Base-by-base conservation (phyloP, 202 grass and related monocot species). In the Schoenoplectus tabernaemontani region DNA sequence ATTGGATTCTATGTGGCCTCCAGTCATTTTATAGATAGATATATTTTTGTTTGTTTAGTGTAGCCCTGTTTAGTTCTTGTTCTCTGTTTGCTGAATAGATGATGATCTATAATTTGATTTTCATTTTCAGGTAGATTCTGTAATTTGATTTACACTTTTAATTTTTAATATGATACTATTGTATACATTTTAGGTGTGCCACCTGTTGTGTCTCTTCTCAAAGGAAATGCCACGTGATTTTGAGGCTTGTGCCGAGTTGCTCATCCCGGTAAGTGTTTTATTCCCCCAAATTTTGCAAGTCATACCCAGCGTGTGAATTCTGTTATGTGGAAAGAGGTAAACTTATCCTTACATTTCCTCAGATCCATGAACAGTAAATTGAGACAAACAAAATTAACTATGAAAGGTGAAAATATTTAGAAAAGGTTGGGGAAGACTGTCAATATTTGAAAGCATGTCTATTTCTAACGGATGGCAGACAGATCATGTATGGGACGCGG, bases 231-330 rank as follows among this genome's bases (percentile, higher is more conserved):
- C 85, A 48, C 87, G 91, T 19, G 89, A 90, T 54, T 93, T 97
- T 51, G 94, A 97, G 80, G 76, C 86, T 76, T 97, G 83, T 54
- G 91, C 94, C 64, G 94, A 97, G 73, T 84, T 88, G 24, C 82
- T 93, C 75, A 92, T 97, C 85, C 94, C 91, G 62, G 94, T 97
- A 84, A 61, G 57, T 53, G 83, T 67, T 26, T 53, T 15, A 1
- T 17, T n/a, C 5, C 69, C 5, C 11, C 10, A 26, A 28, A 1
- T 38, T 64, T 38, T 38, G 7, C 15, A 64, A 19, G 62, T n/a
- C 9, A 64, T 64, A 9, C 32, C 5, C 48, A 51, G 48, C 48
- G 13, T 30, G 22, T 28, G 48, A 48, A 48, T 5, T 42, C 22
- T 71, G 13, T n/a, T n/a, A 28, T 5, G 43, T 32, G 5, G 50